Conservation (phyloP, 2,329 filamentous ascomycete species). For the Fusarium euwallaceae region DNA sequence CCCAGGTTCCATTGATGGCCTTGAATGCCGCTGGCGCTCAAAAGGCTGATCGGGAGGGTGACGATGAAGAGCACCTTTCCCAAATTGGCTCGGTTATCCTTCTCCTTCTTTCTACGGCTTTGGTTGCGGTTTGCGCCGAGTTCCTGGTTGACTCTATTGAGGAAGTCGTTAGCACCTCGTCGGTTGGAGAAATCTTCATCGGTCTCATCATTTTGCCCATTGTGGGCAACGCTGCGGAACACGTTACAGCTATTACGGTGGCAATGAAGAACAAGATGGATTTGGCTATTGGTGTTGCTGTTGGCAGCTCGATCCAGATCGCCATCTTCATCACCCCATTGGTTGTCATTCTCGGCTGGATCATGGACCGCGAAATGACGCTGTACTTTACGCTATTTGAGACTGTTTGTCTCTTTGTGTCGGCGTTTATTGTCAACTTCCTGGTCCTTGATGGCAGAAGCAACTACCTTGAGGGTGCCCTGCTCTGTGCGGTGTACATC, state of each 20-base stretch:
- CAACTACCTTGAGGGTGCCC: conserved; percentile 86
- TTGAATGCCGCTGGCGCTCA: conserved; percentile 48
- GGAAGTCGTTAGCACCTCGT: conserved; percentile 68
- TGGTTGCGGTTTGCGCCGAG: conserved; percentile 78
- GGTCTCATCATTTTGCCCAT: conserved; percentile 80
- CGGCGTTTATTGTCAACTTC: conserved; percentile 89
- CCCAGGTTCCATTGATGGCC: conserved; percentile 58
- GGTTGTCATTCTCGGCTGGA: conserved; percentile 80
- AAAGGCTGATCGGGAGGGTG: conserved; percentile 47
- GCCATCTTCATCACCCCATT: conserved; percentile 78
- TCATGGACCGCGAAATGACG: conserved; percentile 76
- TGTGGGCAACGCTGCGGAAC: conserved; percentile 80
- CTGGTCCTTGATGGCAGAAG: conserved; percentile 86
- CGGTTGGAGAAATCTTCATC: conserved; percentile 75
- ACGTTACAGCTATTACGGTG: conserved; percentile 78
- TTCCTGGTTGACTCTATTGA: conserved; percentile 78
- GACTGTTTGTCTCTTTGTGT: conserved; percentile 87
- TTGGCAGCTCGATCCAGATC: conserved; percentile 80
- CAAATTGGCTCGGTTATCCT: conserved; percentile 71
- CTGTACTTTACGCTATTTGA: conserved; percentile 91
- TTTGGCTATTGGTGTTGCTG: conserved; percentile 77
- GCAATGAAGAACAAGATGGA: conserved; percentile 84
- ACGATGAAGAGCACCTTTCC: conserved; percentile 64
- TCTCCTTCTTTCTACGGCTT: conserved; percentile 72
- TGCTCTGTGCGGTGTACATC: conserved; percentile 75